Evolutionary conservation across 306 rosid species (phyloP).

Genomic region (Rosa rugosa): DNA sequence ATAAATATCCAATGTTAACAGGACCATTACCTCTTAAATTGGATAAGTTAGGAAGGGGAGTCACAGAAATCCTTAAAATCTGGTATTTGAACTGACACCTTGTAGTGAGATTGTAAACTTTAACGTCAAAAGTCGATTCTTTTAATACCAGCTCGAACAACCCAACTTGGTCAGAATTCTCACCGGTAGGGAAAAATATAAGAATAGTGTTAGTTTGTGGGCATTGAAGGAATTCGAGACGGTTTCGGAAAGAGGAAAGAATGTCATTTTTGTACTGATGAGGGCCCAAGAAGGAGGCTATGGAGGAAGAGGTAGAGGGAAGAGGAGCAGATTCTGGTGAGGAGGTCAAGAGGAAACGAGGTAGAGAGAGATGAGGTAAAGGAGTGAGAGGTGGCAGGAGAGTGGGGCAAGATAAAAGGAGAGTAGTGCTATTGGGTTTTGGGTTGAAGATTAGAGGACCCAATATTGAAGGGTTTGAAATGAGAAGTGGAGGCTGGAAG

Average conservation of each 20-base stretch:
- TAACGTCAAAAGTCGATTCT: slow-evolving; percentile 19
- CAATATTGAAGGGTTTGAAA: slow-evolving; percentile 25
- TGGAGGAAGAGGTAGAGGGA: slow-evolving; percentile 56
- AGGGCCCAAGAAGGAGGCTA: slow-evolving; percentile 33
- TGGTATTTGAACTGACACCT: slow-evolving; percentile 24
- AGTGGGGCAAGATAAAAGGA: slow-evolving; percentile 43
- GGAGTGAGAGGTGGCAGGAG: slow-evolving; percentile 36
- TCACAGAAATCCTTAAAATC: slow-evolving; percentile 44
- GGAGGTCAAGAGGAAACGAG: slow-evolving; percentile 43
- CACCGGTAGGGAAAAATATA: slow-evolving; percentile 60
- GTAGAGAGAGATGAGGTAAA: slow-evolving; percentile 31
- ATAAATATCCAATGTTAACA: slow-evolving; percentile 48
- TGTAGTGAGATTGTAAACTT: slow-evolving; percentile 23
- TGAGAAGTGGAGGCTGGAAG: slow-evolving; percentile 30
- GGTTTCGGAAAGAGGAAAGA: slow-evolving; percentile 36
- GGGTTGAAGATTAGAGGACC: slow-evolving; percentile 78
- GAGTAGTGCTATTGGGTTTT: slow-evolving; percentile 24
- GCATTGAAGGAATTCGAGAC: slow-evolving; percentile 42
- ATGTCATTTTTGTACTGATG: slow-evolving; percentile 10
- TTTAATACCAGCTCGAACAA: slow-evolving; percentile 32
- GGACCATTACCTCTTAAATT: slow-evolving; percentile 2
- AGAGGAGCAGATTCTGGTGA: slow-evolving; percentile 23
- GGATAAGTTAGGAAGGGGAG: slow-evolving; percentile 19
- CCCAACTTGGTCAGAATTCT: slow-evolving; percentile 47
- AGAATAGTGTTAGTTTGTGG: slow-evolving; percentile 24